Evolutionary conservation across 192 early-diverging fungal genomes (phyloP).

Genomic region (Glomus cerebriforme): DNA sequence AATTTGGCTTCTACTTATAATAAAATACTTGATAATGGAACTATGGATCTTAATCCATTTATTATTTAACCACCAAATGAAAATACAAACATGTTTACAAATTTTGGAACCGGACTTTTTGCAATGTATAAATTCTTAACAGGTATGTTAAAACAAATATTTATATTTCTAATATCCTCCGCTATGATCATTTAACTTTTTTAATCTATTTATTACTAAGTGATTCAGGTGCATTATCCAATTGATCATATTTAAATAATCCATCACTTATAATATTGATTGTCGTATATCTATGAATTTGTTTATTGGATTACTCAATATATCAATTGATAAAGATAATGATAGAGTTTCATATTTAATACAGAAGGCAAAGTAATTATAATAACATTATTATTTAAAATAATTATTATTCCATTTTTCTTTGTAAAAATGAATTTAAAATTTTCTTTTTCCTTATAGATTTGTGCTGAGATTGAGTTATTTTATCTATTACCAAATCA

Average conservation of each 20-base stretch:
- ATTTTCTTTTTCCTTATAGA: background rate
- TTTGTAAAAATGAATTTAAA: background rate
- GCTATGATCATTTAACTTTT: no score
- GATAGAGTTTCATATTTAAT: background rate
- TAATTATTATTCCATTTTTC: no score
- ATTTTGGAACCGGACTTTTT: background rate
- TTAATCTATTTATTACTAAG: background rate
- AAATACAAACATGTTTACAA: background rate
- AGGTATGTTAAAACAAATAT: background rate
- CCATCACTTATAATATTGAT: background rate
- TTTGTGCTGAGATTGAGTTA: background rate
- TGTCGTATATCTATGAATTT: background rate
- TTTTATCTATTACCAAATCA: background rate
- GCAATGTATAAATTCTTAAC: background rate
- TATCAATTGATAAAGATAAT: background rate
- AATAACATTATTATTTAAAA: background rate
- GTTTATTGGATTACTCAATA: background rate
- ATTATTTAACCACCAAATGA: no score
- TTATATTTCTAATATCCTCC: background rate
- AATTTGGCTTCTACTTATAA: background rate
- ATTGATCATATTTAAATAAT: background rate
- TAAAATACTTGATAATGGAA: no score
- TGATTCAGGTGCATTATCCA: background rate
- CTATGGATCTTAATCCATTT: no score
- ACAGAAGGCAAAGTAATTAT: background rate